A percentile compares a stretch with the other conserved stretches of the same genome.
Conservation (phyloP, 2,329 filamentous ascomycete species). For the Microcera coccophila region DNA sequence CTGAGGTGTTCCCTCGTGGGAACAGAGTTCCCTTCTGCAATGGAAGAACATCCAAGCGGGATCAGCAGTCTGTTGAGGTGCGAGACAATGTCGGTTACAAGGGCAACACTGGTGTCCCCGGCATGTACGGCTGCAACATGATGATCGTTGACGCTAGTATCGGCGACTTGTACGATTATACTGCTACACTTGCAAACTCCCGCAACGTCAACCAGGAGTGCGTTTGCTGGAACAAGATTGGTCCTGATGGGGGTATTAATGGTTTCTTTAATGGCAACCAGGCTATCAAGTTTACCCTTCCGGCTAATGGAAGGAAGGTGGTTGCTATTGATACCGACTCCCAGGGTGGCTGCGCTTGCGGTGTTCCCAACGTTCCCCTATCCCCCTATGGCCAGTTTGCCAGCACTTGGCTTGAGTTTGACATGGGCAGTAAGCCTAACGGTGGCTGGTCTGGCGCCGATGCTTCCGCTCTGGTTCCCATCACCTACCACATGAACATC, state of each 20-base stretch:
- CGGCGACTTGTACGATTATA: constrained; percentile 42
- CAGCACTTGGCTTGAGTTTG: constrained; percentile 49
- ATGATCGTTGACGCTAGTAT: constrained; percentile 39
- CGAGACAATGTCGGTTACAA: constrained; percentile 41
- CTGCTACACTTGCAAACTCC: constrained; percentile 38
- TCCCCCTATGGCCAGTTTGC: constrained; percentile 41
- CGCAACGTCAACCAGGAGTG: constrained; percentile 36
- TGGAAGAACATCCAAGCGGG: constrained; percentile 41
- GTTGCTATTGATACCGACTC: constrained; percentile 45
- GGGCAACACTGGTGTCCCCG: constrained; percentile 43
- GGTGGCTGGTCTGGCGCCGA: constrained; percentile 48
- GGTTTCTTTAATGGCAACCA: constrained; percentile 46
- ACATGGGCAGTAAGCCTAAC: constrained; percentile 46
- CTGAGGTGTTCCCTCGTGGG: constrained; percentile 15
- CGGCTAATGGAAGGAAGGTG: constrained; percentile 34
- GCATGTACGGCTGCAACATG: constrained; percentile 50
- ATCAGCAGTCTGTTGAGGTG: constrained; percentile 40
- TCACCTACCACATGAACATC: constrained; percentile 28
- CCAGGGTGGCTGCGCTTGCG: constrained; percentile 48
- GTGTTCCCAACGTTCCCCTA: constrained; percentile 28
- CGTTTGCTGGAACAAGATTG: constrained; percentile 52
- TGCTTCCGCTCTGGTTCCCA: constrained; percentile 46
- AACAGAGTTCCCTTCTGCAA: constrained; percentile 34
- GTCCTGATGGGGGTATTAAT: constrained; percentile 39
- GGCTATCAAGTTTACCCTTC: constrained; percentile 40